These are phyloP conservation scores for Colletotrichum neosansevieriae DNA, from an alignment of 2,329 filamentous ascomycete genomes.

Conservation along the genomic window DNA sequence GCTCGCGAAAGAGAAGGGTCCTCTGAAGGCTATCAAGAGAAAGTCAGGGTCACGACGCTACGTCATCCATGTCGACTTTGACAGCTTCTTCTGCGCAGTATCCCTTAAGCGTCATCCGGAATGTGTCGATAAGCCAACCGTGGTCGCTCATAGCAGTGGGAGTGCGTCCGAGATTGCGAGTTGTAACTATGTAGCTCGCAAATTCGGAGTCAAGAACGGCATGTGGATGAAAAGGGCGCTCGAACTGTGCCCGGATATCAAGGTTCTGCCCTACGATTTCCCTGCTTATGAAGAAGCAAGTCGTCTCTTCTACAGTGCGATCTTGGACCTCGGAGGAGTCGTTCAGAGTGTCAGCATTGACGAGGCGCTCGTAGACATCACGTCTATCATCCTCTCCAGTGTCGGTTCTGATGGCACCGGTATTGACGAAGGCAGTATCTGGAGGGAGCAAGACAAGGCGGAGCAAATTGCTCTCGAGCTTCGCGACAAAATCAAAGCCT, in stretches of 20 bases:
- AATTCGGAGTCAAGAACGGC: conserved; percentile 91
- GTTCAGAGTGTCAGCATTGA: conserved; percentile 98
- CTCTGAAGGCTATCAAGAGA: conserved; percentile 60
- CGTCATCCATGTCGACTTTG: conserved; percentile 96
- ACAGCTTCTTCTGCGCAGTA: conserved; percentile 97
- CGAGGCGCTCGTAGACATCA: conserved; percentile 90
- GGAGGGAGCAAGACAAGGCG: conserved; percentile 83
- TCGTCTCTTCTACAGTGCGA: conserved; percentile 85
- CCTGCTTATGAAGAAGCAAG: conserved; percentile 94
- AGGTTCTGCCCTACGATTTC: conserved; percentile 96
- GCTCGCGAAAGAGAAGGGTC: conserved; percentile 76
- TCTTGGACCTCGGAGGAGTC: conserved; percentile 81
- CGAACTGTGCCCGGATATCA: conserved; percentile 85
- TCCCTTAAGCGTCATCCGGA: conserved; percentile 84
- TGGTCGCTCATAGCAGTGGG: conserved; percentile 88
- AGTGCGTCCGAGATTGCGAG: conserved; percentile 95
- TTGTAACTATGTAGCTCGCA: conserved; percentile 92
- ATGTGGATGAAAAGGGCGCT: conserved; percentile 99
- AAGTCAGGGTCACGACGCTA: conserved; percentile 78
- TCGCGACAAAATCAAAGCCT: conserved; percentile 76
- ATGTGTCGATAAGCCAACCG: conserved; percentile 81
- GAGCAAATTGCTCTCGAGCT: conserved; percentile 77
- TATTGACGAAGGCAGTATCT: conserved; percentile 75
- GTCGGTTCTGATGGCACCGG: conserved; percentile 75
- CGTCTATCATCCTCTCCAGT: conserved; percentile 73